Evolutionary conservation across 2,329 filamentous ascomycete genomes (phyloP), one percentile per base, ranked within the genome.

Genomic region (Tolypocladium paradoxum): DNA sequence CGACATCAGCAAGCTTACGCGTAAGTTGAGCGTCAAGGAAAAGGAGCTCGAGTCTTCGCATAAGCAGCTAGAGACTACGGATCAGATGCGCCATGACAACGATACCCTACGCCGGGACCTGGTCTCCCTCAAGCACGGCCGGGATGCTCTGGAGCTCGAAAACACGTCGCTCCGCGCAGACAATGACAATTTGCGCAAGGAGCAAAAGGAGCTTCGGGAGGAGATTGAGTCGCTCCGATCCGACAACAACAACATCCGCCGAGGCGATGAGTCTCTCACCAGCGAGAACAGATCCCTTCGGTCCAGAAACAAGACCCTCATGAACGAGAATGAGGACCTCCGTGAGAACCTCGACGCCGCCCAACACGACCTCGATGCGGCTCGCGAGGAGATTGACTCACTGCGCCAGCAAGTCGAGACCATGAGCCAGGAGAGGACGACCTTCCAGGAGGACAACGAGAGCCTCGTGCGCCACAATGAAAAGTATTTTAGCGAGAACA

Each of bases 401-500:
- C 55, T 70, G 22, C 71, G 71, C 49, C 65, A 66, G 33, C 69
- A 73, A 34, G 55, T 74, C 33, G 64, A 70, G 33, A 61, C 59
- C 24, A 59, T 77, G 16, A 61, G 68, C 40, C 66, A 72, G 55
- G 74, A 79, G 56, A 77, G 73, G 59, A 62, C 62, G 2, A 62
- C 71, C 9, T 65, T 79, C n/a, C 69, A 70, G 37, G 68, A 78
- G 56, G 77, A 81, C 58, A 77, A 79, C 55, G 66, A 73, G 35
- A 76, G 73, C 57, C 71, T 80, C 24, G 76, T 77, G 51, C 75
- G 74, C 37, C 75, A 78, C 61, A 80, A 80, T 54, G 76, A 80
- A 49, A 75, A 73, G 55, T 79, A 78, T 59, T 79, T 76, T 58
- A 73, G 68, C 53, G 76, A 79, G 60, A 79, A 77, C 66, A 77